Percentiles rank a stretch among this genome's conserved stretches.
These are phyloP conservation scores for Beauveria sp. DNA, from an alignment of 2,329 filamentous ascomycete species.

Conservation along the genomic window DNA sequence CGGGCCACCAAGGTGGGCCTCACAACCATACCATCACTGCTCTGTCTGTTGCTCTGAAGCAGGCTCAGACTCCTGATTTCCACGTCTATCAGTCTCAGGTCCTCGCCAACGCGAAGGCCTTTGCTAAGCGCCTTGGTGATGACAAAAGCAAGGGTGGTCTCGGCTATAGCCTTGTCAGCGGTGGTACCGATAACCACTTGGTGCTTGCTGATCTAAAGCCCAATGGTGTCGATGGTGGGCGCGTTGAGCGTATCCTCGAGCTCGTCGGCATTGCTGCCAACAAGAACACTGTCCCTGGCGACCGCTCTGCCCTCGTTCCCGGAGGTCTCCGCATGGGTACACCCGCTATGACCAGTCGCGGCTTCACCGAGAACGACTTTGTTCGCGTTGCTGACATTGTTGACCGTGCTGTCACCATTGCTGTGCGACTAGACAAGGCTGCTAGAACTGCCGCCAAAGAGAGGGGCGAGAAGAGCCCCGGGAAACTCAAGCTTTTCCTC, in stretches of 20 bases:
- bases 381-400: slow-evolving; percentile 78
- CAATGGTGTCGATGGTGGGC: slow-evolving; percentile 77
- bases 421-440: slow-evolving; percentile 65
- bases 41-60: slow-evolving; percentile 86
- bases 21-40: slow-evolving; percentile 99
- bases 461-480: slow-evolving; percentile 57
- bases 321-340: slow-evolving; percentile 91
- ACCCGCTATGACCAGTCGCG: slow-evolving; percentile 94
- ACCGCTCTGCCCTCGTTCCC: slow-evolving; percentile 86
- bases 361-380: slow-evolving; percentile 87
- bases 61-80: slow-evolving; percentile 85
- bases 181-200: slow-evolving; percentile 95
- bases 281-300: slow-evolving; percentile 97
- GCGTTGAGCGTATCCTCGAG: slow-evolving; percentile 84
- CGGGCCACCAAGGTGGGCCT: slow-evolving; percentile 93
- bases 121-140: slow-evolving; percentile 60
- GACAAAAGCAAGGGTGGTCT: slow-evolving; percentile 67
- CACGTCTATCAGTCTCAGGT: slow-evolving; percentile 87
- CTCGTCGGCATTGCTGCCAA: slow-evolving; percentile 95
- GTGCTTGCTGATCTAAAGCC: slow-evolving; percentile 88
- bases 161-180: slow-evolving; percentile 83
- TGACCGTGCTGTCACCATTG: slow-evolving; percentile 73
- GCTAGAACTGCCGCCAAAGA: slow-evolving; percentile 62
- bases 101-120: slow-evolving; percentile 81
- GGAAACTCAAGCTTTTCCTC: slow-evolving; percentile 59